phyloP scores from a whole-genome alignment of 164 flowering plant genomes.

The Piper longum region DNA sequence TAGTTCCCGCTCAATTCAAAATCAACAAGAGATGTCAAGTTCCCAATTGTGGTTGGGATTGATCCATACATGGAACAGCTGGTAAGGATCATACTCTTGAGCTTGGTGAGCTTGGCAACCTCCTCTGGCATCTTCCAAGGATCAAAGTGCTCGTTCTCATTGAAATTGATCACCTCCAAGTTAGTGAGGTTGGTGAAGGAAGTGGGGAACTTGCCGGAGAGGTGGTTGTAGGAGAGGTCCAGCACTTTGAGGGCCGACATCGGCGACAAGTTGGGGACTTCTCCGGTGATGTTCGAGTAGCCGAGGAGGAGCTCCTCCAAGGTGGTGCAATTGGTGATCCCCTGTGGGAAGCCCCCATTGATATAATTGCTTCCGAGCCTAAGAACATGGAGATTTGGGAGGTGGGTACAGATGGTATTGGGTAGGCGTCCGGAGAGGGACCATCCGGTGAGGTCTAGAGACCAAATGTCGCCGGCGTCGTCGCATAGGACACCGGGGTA shows the following conservation, averaged over 20 bases:
- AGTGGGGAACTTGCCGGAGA: conserved; percentile 59
- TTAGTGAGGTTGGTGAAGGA: conserved; percentile 56
- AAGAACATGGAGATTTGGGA: conserved; percentile 47
- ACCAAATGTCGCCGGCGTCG: conserved; percentile 27
- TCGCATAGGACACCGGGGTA: conserved; percentile 58
- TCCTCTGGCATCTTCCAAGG: conserved; percentile 50
- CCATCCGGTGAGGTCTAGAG: conserved; percentile 45
- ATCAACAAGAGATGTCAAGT: conserved; percentile 61
- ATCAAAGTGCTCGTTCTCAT: conserved; percentile 34
- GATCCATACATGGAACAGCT: conserved; percentile 48
- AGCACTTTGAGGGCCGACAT: conserved; percentile 39
- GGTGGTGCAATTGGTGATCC: conserved; percentile 47
- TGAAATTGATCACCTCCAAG: conserved; percentile 56
- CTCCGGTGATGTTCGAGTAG: conserved; percentile 25
- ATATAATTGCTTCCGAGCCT: conserved; percentile 33
- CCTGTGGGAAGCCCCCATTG: conserved; percentile 34
- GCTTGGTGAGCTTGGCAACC: conserved; percentile 35
- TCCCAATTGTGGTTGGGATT: conserved; percentile 60
- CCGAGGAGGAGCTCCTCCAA: conserved; percentile 56
- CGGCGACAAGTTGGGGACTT: conserved; percentile 46
- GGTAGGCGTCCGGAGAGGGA: conserved; percentile 42
- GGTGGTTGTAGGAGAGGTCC: conserved; percentile 52
- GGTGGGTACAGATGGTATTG: conserved; percentile 13
- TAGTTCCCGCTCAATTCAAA: conserved; percentile 68
- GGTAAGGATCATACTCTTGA: conserved; percentile 33